Base-by-base conservation (phyloP, 106 monocot species). In the Narthecium ossifragum region DNA sequence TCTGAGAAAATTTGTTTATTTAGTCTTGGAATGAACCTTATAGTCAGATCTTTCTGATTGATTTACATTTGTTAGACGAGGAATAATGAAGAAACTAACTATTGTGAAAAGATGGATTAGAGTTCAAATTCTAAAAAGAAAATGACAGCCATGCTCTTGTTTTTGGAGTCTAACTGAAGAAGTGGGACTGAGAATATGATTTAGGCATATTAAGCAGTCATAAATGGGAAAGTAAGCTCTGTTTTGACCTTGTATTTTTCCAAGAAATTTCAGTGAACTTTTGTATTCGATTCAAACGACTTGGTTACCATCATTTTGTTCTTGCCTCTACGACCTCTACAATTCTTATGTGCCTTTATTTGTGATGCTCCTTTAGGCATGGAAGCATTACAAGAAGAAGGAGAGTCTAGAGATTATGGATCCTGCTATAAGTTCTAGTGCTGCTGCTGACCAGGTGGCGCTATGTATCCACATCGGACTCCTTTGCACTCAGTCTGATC, bases 401-500 rank as follows among this genome's bases (percentile, higher is more conserved):
- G 74, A 51, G 71, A 75, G 63, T 32, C 27, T 70, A 46, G 81
- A 86, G 34, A 15, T 81, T 57, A 53, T 86, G 60, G 86, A 86
- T 32, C 41, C 66, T 6, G 37, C 80, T 1, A 10, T 86, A 47
- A 41, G 20, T 24, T 30, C 52, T 4, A 63, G 39, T 5, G 71
- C 71, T 3, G 80, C 52, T 25, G 21, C 39, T 11, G 80, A 81
- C 20, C 81, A 81, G 61, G 78, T 81, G 5, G 63, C 63, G 8
- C 54, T 75, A 41, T 81, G 81, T 13, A 67, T 77, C 8, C 86
- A 81, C 15, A 20, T 86, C n/a, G 86, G 78, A 14, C 74, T 86
- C 27, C 77, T 86, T 15, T 86, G 86, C 68, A 68, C 78, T 5
- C 86, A 86, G 54, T 27, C 71, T 2, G 86, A 86, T 20, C 81